Evolutionary conservation across 208 protist genomes (phyloP).

Genomic region (Phytomonas sp.): DNA sequence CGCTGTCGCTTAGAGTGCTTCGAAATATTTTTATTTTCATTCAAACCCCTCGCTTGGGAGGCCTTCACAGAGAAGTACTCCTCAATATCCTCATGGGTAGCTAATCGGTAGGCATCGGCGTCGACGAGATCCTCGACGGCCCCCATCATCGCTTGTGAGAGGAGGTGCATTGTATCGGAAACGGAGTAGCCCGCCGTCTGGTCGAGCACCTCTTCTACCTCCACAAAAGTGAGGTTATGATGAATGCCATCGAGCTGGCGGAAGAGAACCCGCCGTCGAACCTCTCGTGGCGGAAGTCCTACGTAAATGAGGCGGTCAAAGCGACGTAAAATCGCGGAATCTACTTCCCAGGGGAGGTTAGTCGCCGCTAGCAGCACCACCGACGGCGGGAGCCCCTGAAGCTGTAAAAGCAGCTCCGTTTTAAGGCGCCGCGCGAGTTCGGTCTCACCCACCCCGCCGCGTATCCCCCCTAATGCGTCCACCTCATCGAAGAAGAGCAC

Average conservation of each 20-base stretch:
- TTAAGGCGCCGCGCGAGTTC: slow-evolving; percentile 95
- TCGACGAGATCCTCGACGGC: slow-evolving; percentile 81
- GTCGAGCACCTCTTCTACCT: slow-evolving; percentile 36
- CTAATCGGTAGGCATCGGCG: slow-evolving; percentile 48
- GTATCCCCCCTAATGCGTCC: slow-evolving; percentile 81
- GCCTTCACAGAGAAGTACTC: too few species aligned
- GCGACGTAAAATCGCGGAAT: slow-evolving; percentile 76
- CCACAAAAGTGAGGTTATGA: slow-evolving; percentile 24
- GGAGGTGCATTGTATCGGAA: slow-evolving; percentile 87
- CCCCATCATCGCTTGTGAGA: slow-evolving; percentile 90
- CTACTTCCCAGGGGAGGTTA: slow-evolving; percentile 90
- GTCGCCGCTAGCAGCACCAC: slow-evolving; percentile 86
- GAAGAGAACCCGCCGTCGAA: slow-evolving; percentile 27
- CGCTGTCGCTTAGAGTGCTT: too few species aligned
- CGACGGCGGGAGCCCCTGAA: slow-evolving; percentile 39
- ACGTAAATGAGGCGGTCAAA: slow-evolving; percentile 89
- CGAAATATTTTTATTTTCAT: too few species aligned
- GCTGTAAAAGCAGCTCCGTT: slow-evolving; percentile 98
- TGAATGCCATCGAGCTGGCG: slow-evolving; percentile 24
- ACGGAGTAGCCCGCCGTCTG: slow-evolving; percentile 77
- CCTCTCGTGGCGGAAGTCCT: slow-evolving; percentile 35
- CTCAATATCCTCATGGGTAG: slow-evolving; percentile 13
- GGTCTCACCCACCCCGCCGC: slow-evolving; percentile 65
- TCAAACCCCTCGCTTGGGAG: too few species aligned
- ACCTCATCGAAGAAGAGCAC: slow-evolving; percentile 94